Conservation (phyloP, 2,329 filamentous ascomycete species). For the Fusarium tuaranense region DNA sequence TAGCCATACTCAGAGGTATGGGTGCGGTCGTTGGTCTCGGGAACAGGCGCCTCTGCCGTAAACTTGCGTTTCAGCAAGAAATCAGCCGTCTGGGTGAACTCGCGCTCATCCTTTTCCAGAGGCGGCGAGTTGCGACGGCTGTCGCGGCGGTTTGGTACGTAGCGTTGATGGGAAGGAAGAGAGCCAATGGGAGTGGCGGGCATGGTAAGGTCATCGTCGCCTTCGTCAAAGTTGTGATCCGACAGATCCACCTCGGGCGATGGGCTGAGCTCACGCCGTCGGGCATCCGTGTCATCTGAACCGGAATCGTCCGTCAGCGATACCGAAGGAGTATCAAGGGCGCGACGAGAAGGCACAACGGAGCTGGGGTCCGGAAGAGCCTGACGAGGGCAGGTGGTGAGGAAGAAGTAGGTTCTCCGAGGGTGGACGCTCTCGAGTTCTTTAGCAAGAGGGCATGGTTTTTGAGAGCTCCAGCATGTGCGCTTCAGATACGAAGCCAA, state of each 20-base stretch:
- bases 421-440: conserved; percentile 93
- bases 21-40: conserved; percentile 48
- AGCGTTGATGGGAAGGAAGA: conserved; percentile 64
- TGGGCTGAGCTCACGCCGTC: conserved; percentile 80
- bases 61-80: conserved; percentile 78
- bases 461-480: conserved; percentile 79
- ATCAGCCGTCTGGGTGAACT: conserved; percentile 95
- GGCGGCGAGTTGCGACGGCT: conserved; percentile 84
- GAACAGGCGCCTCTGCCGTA: conserved; percentile 53
- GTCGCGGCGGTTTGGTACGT: conserved; percentile 53
- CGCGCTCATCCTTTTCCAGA: conserved; percentile 92
- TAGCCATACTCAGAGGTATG: conserved; percentile 50
- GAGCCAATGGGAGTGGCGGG: conserved; percentile 73
- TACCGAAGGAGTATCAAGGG: conserved; percentile 85
- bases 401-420: conserved; percentile 94
- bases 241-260: conserved; percentile 95
- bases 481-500: conserved; percentile 92
- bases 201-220: conserved; percentile 68
- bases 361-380: conserved; percentile 72
- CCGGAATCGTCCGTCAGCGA: conserved; percentile 65
- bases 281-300: conserved; percentile 79
- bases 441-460: conserved; percentile 91
- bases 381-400: conserved; percentile 88
- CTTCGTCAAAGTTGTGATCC: conserved; percentile 84
- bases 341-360: conserved; percentile 41